Evolutionary conservation across 352 stramenopile species (phyloP), one percentile per base, ranked within the genome.

Genomic region (Globisporangium orthogonon): DNA sequence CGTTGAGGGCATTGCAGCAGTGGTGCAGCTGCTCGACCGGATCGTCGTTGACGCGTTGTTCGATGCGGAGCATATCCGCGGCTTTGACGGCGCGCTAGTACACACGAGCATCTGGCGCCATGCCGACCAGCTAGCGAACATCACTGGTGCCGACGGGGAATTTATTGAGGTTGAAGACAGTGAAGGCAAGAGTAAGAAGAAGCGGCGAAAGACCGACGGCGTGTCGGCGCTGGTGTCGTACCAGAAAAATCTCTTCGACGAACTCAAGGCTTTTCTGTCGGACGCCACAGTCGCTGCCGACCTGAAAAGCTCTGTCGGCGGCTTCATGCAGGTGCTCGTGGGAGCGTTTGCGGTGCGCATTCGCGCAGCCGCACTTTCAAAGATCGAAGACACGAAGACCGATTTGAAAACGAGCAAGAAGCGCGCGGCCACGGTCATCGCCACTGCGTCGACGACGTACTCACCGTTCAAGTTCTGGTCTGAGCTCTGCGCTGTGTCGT

Each of bases 391-490:
- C 57, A 73, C 76, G 0, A 89, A 84, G 48, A 71, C 65, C 17
- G 74, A 89, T 30, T 47, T 89, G 17, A 89, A 91, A 54, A 90
- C 69, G 35, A 91, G 65, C 69, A 84, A 78, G 52, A 92, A 93
- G 50, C 83, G 76, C 18, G 73, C 79, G 0, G 83, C 81, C 10
- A 88, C 74, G 4, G 81, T 93, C 40, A 90, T 93, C 61, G 78
- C 81, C 17, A 78, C 75, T 0, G 84, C 78, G 4, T 87, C 81
- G 5, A 89, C 83, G 15, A 80, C 69, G 17, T 89, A 86, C 58
- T 90, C 86, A 15, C 79, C 86, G 13, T 95, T 95, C 66, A 87
- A 89, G 54, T 95, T 95, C 53, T 95, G 86, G 86, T 80, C 82
- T 3, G 86, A 95, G 52, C 66, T 92, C 17, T 91, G 74, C 33